These are phyloP conservation scores for Pyricularia pennisetigena DNA, from an alignment of 2,329 filamentous ascomycete genomes.

Conservation along the genomic window DNA sequence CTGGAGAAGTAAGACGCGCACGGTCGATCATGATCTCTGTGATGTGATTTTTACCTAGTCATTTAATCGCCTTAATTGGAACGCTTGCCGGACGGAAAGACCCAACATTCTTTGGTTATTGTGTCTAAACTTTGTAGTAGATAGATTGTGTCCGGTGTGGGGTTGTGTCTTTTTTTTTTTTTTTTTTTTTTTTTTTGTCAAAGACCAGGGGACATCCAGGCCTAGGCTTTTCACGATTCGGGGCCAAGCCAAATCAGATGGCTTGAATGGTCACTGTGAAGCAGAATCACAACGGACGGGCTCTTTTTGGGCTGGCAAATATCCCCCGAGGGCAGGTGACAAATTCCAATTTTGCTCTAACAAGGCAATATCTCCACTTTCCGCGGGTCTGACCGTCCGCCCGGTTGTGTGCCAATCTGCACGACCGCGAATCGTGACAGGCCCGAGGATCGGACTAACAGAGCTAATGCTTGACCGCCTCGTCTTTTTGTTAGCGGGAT, in stretches of 20 bases:
- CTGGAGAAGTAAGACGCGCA: not conserved
- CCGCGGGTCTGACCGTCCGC: not conserved
- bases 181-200: not conserved
- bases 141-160: not conserved
- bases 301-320: not conserved
- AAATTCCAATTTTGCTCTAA: not conserved
- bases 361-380: not conserved
- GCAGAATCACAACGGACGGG: not conserved
- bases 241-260: not conserved
- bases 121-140: not conserved
- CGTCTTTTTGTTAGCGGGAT: not conserved
- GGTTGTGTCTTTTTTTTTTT: not conserved
- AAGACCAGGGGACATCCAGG: not conserved
- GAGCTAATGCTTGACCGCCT: not conserved
- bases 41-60: not conserved
- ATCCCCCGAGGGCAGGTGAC: not conserved
- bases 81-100: not conserved
- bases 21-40: not conserved
- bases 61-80: not conserved
- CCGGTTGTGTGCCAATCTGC: not conserved
- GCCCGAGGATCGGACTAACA: not conserved
- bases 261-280: not conserved
- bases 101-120: no score
- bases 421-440: not conserved
- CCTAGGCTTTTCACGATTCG: not conserved